phyloP scores from a whole-genome alignment of 148 eudicot species.

The Silene latifolia region DNA sequence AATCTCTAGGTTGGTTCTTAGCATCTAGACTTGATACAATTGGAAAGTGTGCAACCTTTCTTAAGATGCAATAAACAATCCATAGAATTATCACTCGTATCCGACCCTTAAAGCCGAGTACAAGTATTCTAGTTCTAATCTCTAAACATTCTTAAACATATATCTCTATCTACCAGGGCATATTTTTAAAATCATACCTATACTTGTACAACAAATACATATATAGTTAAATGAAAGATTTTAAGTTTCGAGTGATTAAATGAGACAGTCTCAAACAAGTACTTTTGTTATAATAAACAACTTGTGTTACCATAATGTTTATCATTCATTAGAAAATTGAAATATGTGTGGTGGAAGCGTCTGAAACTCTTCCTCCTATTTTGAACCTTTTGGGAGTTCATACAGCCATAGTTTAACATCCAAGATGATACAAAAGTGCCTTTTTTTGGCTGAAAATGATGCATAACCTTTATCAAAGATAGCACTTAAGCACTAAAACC shows the following conservation, averaged over 20 bases:
- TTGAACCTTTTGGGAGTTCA: conserved; percentile 9
- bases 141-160: not conserved
- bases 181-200: no score
- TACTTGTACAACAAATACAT: no score
- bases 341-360: not conserved
- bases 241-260: no score
- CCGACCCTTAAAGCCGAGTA: not conserved
- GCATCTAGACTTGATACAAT: conserved; percentile 5
- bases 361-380: not conserved
- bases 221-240: no score
- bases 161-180: no score
- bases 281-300: no score
- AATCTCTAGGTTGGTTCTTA: conserved; percentile 1
- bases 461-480: conserved; percentile 23
- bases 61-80: not conserved
- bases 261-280: no score
- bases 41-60: conserved; percentile 10
- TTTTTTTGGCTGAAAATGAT: conserved; percentile 26
- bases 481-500: conserved; percentile 22
- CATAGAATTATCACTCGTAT: not conserved
- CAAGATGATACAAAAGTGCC: conserved; percentile 18
- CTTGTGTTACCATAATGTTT: no score
- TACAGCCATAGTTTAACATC: conserved; percentile 14
- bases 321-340: not conserved
- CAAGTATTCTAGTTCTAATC: not conserved